These are phyloP conservation scores for Arthroderma uncinatum DNA, from an alignment of 2,329 filamentous ascomycete species.

Conservation along the genomic window DNA sequence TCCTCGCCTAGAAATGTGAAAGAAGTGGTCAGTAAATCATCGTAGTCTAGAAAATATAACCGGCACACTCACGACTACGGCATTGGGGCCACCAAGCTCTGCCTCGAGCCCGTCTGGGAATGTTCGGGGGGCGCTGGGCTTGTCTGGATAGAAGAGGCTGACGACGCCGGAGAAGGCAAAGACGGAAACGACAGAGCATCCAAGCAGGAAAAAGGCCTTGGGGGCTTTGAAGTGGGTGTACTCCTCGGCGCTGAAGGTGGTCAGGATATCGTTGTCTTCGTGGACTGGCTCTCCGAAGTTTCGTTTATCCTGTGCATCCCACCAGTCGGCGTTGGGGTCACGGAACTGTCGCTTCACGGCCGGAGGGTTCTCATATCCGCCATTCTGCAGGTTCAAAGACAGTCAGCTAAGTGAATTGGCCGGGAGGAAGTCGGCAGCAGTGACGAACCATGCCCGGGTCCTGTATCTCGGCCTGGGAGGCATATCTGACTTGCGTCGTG, in stretches of 20 bases:
- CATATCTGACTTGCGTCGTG: constrained; percentile 27
- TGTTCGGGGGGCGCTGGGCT: constrained; percentile 55
- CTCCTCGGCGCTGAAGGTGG: constrained; percentile 77
- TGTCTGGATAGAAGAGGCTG: constrained; percentile 60
- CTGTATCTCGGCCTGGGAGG: constrained; percentile 30
- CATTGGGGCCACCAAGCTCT: constrained; percentile 61
- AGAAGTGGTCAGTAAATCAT: constrained; percentile 1
- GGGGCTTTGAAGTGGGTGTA: constrained; percentile 73
- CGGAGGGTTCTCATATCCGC: constrained; percentile 40
- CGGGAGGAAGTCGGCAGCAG: not conserved
- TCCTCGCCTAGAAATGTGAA: constrained; percentile 26
- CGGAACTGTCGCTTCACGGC: constrained; percentile 78
- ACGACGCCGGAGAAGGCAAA: constrained; percentile 57
- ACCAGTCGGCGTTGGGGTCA: constrained; percentile 88
- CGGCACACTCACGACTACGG: constrained; percentile 47
- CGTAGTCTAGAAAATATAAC: not conserved
- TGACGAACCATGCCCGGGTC: constrained; percentile 35
- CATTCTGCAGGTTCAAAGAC: constrained; percentile 28
- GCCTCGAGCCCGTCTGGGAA: constrained; percentile 59
- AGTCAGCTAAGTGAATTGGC: not conserved
- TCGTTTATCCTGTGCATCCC: constrained; percentile 92
- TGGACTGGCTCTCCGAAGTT: constrained; percentile 96
- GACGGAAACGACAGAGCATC: constrained; percentile 53
- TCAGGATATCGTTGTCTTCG: constrained; percentile 89
- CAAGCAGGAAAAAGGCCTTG: constrained; percentile 58